Evolutionary conservation across 306 rosid species (phyloP).

Genomic region (Benincasa hispida): DNA sequence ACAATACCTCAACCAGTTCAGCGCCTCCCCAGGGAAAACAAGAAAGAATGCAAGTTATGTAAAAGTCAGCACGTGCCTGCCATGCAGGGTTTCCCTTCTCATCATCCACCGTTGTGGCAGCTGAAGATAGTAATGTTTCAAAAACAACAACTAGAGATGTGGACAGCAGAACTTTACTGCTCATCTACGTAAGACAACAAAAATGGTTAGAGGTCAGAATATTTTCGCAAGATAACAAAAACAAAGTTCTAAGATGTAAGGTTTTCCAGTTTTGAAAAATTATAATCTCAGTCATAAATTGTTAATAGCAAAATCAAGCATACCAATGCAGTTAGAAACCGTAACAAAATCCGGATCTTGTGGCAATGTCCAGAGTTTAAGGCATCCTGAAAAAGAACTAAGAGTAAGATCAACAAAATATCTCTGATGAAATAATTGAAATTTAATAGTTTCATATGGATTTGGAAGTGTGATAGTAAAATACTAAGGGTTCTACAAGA

Average conservation of each 20-base stretch:
- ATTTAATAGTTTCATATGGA: not conserved
- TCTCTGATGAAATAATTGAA: not conserved
- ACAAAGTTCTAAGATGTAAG: not conserved
- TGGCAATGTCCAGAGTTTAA: constrained; percentile 66
- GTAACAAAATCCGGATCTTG: constrained; percentile 58
- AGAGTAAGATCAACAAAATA: not conserved
- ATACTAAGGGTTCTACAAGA: too few relatives aligned
- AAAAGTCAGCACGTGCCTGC: constrained; percentile 96
- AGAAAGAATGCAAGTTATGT: constrained; percentile 73
- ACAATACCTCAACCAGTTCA: constrained; percentile 76
- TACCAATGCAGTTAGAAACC: constrained; percentile 87
- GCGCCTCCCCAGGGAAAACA: constrained; percentile 99
- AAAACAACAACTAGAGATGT: constrained; percentile 71
- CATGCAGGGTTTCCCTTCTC: constrained; percentile 97
- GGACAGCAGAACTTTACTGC: constrained; percentile 86
- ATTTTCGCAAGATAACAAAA: not conserved
- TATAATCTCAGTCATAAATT: not conserved
- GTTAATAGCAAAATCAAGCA: constrained; percentile 10
- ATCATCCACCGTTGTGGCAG: constrained; percentile 94
- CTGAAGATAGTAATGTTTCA: constrained; percentile 84
- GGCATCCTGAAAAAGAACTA: constrained; percentile 45
- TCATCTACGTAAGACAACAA: constrained; percentile 43
- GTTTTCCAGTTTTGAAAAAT: not conserved
- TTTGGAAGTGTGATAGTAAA: too few relatives aligned
- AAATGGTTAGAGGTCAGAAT: not conserved